A percentile compares a stretch with the other conserved stretches of the same genome.
These are phyloP conservation scores for Colletotrichum chrysophilum DNA, from an alignment of 2,329 filamentous ascomycete genomes.

Conservation along the genomic window DNA sequence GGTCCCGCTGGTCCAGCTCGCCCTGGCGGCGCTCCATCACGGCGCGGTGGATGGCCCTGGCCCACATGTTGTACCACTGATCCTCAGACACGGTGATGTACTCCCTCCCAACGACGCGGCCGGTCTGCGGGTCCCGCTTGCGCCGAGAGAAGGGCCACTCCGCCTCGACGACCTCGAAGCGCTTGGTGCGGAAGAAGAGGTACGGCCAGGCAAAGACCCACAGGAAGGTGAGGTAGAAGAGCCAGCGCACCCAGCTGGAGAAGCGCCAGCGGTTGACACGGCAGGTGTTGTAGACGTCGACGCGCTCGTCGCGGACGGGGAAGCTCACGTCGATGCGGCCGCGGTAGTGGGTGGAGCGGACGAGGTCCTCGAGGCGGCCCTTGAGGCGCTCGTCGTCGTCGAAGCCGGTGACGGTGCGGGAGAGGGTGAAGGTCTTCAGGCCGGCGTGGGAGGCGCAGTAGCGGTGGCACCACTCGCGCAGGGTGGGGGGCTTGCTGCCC, in stretches of 20 bases:
- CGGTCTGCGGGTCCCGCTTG: slow-evolving; percentile 4
- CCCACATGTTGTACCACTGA: slow-evolving; percentile 70
- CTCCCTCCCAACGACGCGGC: slow-evolving; percentile 29
- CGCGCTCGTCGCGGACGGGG: slow-evolving; percentile 57
- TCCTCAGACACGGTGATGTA: slow-evolving; percentile 62
- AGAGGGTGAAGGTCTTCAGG: slow-evolving; percentile 62
- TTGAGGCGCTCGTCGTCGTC: slow-evolving; percentile 57
- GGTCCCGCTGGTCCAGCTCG: slow-evolving; percentile 61
- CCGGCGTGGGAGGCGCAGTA: slow-evolving; percentile 65
- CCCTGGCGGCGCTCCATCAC: slow-evolving; percentile 63
- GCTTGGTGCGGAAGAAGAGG: slow-evolving; percentile 69
- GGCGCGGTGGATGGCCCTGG: slow-evolving; percentile 61
- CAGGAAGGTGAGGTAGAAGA: slow-evolving; percentile 71
- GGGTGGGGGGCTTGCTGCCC: slow-evolving; percentile 2
- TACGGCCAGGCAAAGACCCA: slow-evolving; percentile 76
- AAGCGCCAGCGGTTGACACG: slow-evolving; percentile 69
- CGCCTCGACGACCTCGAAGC: slow-evolving; percentile 67
- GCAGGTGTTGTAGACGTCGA: slow-evolving; percentile 69
- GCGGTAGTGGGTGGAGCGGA: slow-evolving; percentile 71
- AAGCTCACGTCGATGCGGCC: slow-evolving; percentile 66
- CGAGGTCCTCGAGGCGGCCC: slow-evolving; percentile 57
- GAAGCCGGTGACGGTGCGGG: slow-evolving; percentile 62
- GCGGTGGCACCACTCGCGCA: slow-evolving; percentile 68
- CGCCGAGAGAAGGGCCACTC: slow-evolving; percentile 62
- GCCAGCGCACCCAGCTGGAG: slow-evolving; percentile 65